Base-by-base conservation (phyloP, 441 rosid species). In the Aleurites moluccanus region DNA sequence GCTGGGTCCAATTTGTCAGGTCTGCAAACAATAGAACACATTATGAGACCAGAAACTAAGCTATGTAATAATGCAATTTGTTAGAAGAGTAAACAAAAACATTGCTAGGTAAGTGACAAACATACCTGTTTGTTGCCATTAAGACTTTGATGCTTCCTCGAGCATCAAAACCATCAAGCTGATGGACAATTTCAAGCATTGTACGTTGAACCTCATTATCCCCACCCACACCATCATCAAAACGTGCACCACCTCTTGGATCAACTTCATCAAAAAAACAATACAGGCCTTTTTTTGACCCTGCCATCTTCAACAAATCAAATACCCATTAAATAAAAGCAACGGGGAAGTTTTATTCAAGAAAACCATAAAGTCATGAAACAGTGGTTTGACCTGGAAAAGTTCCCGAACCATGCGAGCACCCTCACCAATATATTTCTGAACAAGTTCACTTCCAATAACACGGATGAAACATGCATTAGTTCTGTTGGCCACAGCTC, bases 381-480 rank as follows among this genome's bases (percentile, higher is more conserved):
- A 57, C 27, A 77, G 68, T 20, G 56, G 56, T 3, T 72, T 84
- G 62, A 92, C 98, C 98, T 94, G 99, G 79, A 95, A 93, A 27
- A 95, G 84, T 69, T 95, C 99, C 55, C 99, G 91, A 80, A 95
- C 99, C 99, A 95, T 95, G 63, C 98, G 86, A 33, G 99, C 99
- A 75, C 97, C 99, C 83, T 95, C 99, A 65, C 99, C 99, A 14
- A 95, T 97, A 76, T 95, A 96, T 81, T 96, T 96, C 82, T 96
- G 99, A 77, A 96, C 99, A 73, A 96, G 97, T 86, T 96, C 98
- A 82, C 99, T 96, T 45, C 99, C 97, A 67, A 93, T 96, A 65
- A 96, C 99, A 73, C 99, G 91, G 75, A 93, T 96, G 80, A 96
- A 96, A 80, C 99, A 96, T 69, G 97, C 99, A 88, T 96, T 98